Evolutionary conservation across 768 basidiomycete genomes (phyloP), one percentile per base, ranked within the genome.

Genomic region (Auricularia cornea): DNA sequence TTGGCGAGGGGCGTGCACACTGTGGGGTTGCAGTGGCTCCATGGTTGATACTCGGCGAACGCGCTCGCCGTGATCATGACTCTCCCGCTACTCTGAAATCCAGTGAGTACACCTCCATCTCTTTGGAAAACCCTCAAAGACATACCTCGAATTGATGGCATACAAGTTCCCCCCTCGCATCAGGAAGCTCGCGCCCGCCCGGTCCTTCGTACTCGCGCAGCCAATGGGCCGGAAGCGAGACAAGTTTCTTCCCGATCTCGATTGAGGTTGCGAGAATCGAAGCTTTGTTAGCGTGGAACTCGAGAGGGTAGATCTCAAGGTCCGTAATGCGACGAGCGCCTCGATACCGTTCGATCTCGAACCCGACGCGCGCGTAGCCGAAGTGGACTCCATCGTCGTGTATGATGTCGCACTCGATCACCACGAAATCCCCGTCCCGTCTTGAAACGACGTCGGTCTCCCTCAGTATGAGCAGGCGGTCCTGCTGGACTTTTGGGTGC

Each of bases 11-110:
- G 41, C 62, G 64, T 57, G 56, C 62, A 59, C 23, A 74, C 68
- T 1, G 28, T 3, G 35, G 61, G 57, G 60, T 72, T 72, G 62
- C 57, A 67, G 2, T 59, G 40, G 29, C 59, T 63, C 35, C 70
- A 66, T 3, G 69, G 68, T 44, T 71, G 59, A 62, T 70, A 72
- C 23, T 60, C 41, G 3, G 68, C 63, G 64, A 70, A 74, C 3
- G 72, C 62, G 28, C 59, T 51, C 6, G 71, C 68, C 62, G 70
- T 66, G 32, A 72, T 71, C 72, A 74, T 72, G 16, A 71, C 67
- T 10, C 72, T 69, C 32, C 72, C 72, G 30, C 68, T 62, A 20
- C 65, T 64, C 70, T 71, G 56, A 3, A 63, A 8, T 44, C 23
- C 18, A 29, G 11, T 29, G 57, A 20, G 18, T n/a, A n/a, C 14